Evolutionary conservation across 768 basidiomycete genomes (phyloP).

Genomic region (Tricholoma saponaceum): DNA sequence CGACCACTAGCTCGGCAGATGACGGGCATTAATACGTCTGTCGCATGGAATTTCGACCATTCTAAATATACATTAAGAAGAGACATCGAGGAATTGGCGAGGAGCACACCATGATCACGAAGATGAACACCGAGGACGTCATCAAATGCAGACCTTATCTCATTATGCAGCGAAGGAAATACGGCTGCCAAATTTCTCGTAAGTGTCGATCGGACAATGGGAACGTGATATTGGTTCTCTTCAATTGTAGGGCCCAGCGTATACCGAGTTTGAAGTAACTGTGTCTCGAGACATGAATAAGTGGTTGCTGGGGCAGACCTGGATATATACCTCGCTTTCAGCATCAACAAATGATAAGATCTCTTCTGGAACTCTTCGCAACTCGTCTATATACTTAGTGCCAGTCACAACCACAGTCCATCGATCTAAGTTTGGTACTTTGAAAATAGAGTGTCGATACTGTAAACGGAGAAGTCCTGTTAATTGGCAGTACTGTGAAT

Average conservation of each 20-base stretch:
- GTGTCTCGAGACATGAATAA: too few relatives aligned
- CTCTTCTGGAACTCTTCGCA: constrained; percentile 35
- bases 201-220: constrained; percentile 28
- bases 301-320: too few relatives aligned
- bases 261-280: constrained; percentile 28
- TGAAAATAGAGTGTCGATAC: constrained; percentile 24
- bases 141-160: constrained; percentile 36
- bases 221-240: constrained; percentile 32
- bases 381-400: constrained; percentile 32
- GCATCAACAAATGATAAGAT: constrained; percentile 32
- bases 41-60: constrained; percentile 19
- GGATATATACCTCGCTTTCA: constrained; percentile 24
- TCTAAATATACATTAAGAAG: constrained; percentile 5
- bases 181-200: constrained; percentile 31
- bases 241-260: constrained; percentile 29
- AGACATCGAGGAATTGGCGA: not conserved
- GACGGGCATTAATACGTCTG: constrained; percentile 19
- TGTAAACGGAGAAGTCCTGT: too few relatives aligned
- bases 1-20: constrained; percentile 29
- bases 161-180: constrained; percentile 40
- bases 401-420: constrained; percentile 38
- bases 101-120: constrained; percentile 20
- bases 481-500: too few relatives aligned
- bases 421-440: constrained; percentile 13
- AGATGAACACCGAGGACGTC: constrained; percentile 32